Conservation (phyloP, 345 rosid species). For the Brassica carinata region DNA sequence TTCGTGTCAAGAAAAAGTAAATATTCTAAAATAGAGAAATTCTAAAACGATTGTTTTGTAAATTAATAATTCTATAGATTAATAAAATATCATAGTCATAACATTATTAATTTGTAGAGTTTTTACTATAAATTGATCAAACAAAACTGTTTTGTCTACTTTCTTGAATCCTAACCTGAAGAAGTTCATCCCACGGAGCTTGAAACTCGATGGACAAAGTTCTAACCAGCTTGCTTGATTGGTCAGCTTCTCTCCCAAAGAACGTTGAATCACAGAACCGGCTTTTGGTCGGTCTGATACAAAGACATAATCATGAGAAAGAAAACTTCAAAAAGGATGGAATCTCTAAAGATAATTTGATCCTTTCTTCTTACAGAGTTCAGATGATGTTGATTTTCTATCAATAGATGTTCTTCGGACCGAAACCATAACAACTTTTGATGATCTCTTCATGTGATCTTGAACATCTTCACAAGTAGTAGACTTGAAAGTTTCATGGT, state of each 20-base stretch:
- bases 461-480: slow-evolving; percentile 42
- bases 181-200: slow-evolving; percentile 66
- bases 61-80: no score
- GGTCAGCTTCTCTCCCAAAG: slow-evolving; percentile 40
- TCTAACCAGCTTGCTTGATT: slow-evolving; percentile 66
- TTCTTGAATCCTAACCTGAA: slow-evolving; percentile 52
- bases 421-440: slow-evolving; percentile 67
- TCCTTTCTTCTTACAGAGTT: slow-evolving; percentile 46
- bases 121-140: background rate
- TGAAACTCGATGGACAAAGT: slow-evolving; percentile 64
- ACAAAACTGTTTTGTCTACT: background rate
- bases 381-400: slow-evolving; percentile 41
- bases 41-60: no score
- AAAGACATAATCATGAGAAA: slow-evolving; percentile 24
- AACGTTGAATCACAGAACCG: slow-evolving; percentile 48
- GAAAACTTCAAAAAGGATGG: background rate
- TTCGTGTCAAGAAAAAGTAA: slow-evolving; percentile 17
- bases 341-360: background rate
- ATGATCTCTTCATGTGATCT: slow-evolving; percentile 57
- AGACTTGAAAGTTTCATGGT: slow-evolving; percentile 40
- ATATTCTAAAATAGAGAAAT: no score
- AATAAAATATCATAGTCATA: no score
- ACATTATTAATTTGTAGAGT: no score
- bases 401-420: slow-evolving; percentile 65
- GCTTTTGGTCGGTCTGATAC: slow-evolving; percentile 61